phyloP scores from a whole-genome alignment of 2,329 filamentous ascomycete genomes.

The Fusarium longipes region DNA sequence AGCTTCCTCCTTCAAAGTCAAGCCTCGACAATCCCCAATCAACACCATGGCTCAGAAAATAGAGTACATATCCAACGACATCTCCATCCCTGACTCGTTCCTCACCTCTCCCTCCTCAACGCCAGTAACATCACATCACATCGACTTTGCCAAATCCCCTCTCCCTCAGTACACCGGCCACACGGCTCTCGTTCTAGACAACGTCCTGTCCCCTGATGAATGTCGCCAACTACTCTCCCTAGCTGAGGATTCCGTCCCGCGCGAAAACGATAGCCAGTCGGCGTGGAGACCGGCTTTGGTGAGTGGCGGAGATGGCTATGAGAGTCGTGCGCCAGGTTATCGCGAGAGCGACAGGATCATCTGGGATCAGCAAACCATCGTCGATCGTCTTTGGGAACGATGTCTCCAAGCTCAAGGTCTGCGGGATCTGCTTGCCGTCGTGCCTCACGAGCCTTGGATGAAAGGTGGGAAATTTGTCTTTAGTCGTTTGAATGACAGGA shows the following conservation, averaged over 20 bases:
- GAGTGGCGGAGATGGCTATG: constrained; percentile 70
- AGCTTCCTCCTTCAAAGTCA: constrained; percentile 3
- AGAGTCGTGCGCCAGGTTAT: constrained; percentile 64
- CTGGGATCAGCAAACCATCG: constrained; percentile 73
- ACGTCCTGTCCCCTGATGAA: constrained; percentile 66
- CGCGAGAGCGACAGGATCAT: constrained; percentile 82
- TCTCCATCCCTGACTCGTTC: constrained; percentile 57
- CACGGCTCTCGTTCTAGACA: constrained; percentile 71
- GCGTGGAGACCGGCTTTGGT: constrained; percentile 77
- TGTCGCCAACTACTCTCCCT: constrained; percentile 66
- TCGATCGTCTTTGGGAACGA: constrained; percentile 71
- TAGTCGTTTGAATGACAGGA: constrained; percentile 72
- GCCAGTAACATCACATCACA: constrained; percentile 55
- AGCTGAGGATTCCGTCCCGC: constrained; percentile 63
- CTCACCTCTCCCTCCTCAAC: constrained; percentile 54
- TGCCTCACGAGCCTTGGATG: constrained; percentile 46
- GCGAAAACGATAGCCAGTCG: constrained; percentile 34
- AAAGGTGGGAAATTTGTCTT: constrained; percentile 55
- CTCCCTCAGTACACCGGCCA: constrained; percentile 63
- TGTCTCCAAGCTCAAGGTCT: constrained; percentile 59
- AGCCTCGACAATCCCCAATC: constrained; percentile 9
- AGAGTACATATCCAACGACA: constrained; percentile 49
- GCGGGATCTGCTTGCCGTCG: constrained; percentile 52
- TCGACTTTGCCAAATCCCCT: constrained; percentile 63
- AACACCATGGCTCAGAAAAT: neutral